These are phyloP conservation scores for Aspergillus coremiiformis DNA, from an alignment of 495 filamentous ascomycete species.

Conservation along the genomic window DNA sequence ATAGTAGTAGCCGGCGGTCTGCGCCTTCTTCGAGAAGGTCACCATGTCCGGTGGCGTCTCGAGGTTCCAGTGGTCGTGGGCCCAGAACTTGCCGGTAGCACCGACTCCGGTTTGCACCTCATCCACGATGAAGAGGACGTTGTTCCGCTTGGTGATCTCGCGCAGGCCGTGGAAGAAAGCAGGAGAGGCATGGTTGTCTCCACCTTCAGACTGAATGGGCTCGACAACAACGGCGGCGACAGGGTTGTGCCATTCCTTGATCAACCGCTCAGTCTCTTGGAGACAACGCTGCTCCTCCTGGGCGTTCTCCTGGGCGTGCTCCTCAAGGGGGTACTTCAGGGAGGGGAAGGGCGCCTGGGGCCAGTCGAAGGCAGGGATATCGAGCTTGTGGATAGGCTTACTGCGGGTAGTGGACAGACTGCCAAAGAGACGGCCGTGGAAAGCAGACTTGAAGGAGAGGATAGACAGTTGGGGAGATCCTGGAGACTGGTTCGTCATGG, in stretches of 20 bases:
- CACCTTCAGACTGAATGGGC: constrained; percentile 96
- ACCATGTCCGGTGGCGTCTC: constrained; percentile 89
- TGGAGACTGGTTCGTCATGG: constrained; percentile 81
- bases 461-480: constrained; percentile 83
- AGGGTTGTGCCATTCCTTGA: constrained; percentile 78
- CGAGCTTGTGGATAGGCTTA: constrained; percentile 97
- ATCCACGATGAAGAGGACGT: constrained; percentile 91
- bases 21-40: constrained; percentile 97
- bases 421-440: constrained; percentile 95
- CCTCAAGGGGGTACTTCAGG: constrained; percentile 85
- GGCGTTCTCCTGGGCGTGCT: constrained; percentile 74
- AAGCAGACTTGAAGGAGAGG: constrained; percentile 84
- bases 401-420: constrained; percentile 86
- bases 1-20: constrained; percentile 96
- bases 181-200: constrained; percentile 95
- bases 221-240: constrained; percentile 86
- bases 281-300: constrained; percentile 79
- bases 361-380: constrained; percentile 98
- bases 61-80: constrained; percentile 95
- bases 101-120: constrained; percentile 98
- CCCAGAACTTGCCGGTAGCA: constrained; percentile 93
- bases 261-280: constrained; percentile 78
- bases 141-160: constrained; percentile 74
- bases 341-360: constrained; percentile 88
- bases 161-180: constrained; percentile 88